phyloP scores from a whole-genome alignment of 768 basidiomycete genomes.

The Favolaschia claudopus region DNA sequence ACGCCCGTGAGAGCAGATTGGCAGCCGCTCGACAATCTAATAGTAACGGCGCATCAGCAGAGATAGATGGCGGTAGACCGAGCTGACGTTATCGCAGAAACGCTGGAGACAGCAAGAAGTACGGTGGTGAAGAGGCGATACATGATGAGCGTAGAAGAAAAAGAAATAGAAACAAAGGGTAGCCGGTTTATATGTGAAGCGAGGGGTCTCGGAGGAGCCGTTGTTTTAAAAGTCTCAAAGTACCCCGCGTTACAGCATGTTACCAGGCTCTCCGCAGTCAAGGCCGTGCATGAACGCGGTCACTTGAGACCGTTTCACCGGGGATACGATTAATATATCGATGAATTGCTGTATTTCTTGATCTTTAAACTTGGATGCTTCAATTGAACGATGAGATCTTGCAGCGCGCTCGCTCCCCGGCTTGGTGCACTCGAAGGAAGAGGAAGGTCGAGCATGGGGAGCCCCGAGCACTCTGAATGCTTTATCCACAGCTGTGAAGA shows the following conservation, averaged over 20 bases:
- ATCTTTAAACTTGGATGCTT: not conserved
- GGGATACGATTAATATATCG: no score
- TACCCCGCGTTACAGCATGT: no score
- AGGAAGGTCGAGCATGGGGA: no score
- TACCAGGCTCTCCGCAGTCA: constrained; percentile 21
- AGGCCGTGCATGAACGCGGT: constrained; percentile 2
- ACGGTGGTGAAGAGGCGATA: constrained; percentile 15
- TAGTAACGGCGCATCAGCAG: not conserved
- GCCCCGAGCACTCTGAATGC: no score
- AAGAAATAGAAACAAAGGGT: not conserved
- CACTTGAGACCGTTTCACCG: constrained; percentile 9
- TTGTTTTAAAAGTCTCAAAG: no score
- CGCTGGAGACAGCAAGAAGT: constrained; percentile 16
- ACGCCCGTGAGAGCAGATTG: constrained; percentile 12
- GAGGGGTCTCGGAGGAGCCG: not conserved
- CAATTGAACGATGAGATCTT: no score
- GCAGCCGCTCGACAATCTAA: constrained; percentile 15
- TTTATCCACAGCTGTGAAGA: no score
- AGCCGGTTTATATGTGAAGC: not conserved
- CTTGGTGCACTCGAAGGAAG: no score
- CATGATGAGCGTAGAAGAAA: constrained; percentile 9
- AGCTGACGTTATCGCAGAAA: constrained; percentile 19
- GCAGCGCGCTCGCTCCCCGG: no score
- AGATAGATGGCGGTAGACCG: not conserved
- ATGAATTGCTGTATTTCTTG: not conserved